Base-by-base conservation (phyloP, 345 rosid genomes). In the Hypericum androsaemum region DNA sequence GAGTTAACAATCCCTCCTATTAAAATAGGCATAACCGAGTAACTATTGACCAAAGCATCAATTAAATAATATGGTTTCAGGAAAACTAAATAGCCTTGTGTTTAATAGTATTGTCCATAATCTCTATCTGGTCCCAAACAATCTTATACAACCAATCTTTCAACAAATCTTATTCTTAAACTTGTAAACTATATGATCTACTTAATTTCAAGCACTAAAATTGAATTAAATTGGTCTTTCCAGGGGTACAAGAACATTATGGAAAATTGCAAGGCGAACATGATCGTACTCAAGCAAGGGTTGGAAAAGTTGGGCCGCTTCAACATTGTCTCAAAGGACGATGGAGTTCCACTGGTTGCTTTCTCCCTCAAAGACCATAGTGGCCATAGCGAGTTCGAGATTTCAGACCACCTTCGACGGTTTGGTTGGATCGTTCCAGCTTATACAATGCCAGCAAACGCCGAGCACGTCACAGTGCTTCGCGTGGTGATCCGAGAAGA, bases 401-500 rank as follows among this genome's bases (percentile, higher is more conserved):
- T 51, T 13, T 12, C 54, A n/a, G 54, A 51, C 12, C 6, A 35
- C 41, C 41, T 51, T 9, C 14, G 54, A 14, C 37, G 41, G 9
- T 51, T 35, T 37, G 54, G 54, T 9, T 51, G 54, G 54, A 51
- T 51, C 39, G 54, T 51, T 5, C 54, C 54, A n/a, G 54, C 54
- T 8, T 51, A 51, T 13, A 51, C 54, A 17, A 51, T 51, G 54
- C 54, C 54, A 13, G 54, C 54, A n/a, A 41, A 51, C 10, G 54
- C 54, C 17, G 41, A 51, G 54, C 54, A 51, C 16, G 13, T 51
- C 7, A 51, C 54, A 12, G 54, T 51, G 41, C 54, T 51, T 5
- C 37, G 54, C 16, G 54, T 51, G 13, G 54, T 51, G 54, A 51
- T 51, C n/a, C 12, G 54, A 17, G 54, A 51, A 37, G 54, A 51